Evolutionary conservation across 1,139 yeast genomes (phyloP).

Genomic region (Blastobotrys raffinosifermentans): DNA sequence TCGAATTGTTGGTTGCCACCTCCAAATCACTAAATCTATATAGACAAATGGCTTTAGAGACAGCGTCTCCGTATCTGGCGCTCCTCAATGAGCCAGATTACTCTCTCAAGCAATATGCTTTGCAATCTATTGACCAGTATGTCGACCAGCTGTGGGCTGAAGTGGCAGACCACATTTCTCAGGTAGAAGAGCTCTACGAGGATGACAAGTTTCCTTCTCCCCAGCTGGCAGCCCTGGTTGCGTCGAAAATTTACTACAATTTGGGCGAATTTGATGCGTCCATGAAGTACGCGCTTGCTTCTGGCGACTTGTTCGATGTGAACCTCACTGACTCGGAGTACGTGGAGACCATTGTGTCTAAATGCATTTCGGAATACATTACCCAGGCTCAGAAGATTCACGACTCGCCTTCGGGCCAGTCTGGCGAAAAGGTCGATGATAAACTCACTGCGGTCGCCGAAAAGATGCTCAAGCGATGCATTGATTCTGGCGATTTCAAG

Average conservation of each 20-base stretch:
- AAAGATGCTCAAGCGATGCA: slow-evolving; percentile 78
- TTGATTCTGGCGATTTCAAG: slow-evolving; percentile 61
- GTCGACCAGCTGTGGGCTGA: slow-evolving; percentile 98
- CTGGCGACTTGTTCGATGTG: slow-evolving; percentile 75
- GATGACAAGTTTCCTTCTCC: slow-evolving; percentile 72
- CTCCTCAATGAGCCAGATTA: slow-evolving; percentile 77
- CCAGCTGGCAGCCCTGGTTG: slow-evolving; percentile 81
- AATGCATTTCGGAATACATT: slow-evolving; percentile 82
- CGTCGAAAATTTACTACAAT: slow-evolving; percentile 91
- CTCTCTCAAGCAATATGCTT: slow-evolving; percentile 75
- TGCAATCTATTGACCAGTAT: slow-evolving; percentile 69
- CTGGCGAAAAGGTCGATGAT: slow-evolving; percentile 43
- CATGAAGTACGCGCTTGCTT: slow-evolving; percentile 79
- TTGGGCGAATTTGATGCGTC: slow-evolving; percentile 91
- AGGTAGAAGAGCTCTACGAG: slow-evolving; percentile 73
- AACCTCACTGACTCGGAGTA: slow-evolving; percentile 65
- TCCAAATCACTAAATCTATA: too few relatives aligned
- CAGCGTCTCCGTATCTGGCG: slow-evolving; percentile 85
- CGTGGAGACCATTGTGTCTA: slow-evolving; percentile 88
- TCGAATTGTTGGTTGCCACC: too few relatives aligned
- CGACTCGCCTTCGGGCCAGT: slow-evolving; percentile 31
- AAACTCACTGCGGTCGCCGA: slow-evolving; percentile 70
- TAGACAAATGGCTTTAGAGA: too few relatives aligned
- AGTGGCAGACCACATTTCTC: slow-evolving; percentile 82
- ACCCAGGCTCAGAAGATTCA: slow-evolving; percentile 53